These are phyloP conservation scores for Stephanodiscus triporus DNA, from an alignment of 108 stramenopile species.

Conservation along the genomic window DNA sequence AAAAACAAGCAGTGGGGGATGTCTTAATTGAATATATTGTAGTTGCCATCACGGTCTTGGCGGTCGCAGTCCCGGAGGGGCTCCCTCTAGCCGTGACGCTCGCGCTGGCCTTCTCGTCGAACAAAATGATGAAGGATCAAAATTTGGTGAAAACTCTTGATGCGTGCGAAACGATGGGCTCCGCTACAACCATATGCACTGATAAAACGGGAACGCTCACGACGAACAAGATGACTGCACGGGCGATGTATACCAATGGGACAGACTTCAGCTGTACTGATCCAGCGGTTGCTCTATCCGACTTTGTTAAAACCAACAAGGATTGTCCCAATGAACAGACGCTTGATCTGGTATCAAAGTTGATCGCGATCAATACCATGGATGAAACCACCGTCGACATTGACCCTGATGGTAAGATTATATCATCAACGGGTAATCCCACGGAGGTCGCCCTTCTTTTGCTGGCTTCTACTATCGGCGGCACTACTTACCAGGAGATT, in stretches of 20 bases:
- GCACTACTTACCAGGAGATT: slow-evolving; percentile 60
- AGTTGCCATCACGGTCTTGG: slow-evolving; percentile 87
- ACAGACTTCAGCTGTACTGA: slow-evolving; percentile 63
- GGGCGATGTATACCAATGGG: slow-evolving; percentile 60
- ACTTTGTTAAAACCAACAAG: slow-evolving; percentile 48
- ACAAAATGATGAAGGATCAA: slow-evolving; percentile 94
- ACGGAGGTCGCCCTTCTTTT: slow-evolving; percentile 93
- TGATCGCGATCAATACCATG: slow-evolving; percentile 69
- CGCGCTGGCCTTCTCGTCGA: slow-evolving; percentile 90
- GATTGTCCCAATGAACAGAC: slow-evolving; percentile 35
- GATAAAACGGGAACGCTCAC: slow-evolving; percentile 97
- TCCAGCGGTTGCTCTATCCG: slow-evolving; percentile 55
- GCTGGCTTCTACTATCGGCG: slow-evolving; percentile 65
- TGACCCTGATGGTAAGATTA: slow-evolving; percentile 43
- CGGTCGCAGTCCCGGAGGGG: slow-evolving; percentile 98
- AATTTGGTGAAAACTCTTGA: slow-evolving; percentile 96
- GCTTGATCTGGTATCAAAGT: slow-evolving; percentile 53
- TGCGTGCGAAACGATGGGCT: slow-evolving; percentile 99
- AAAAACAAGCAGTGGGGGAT: slow-evolving; percentile 32
- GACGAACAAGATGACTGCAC: slow-evolving; percentile 95
- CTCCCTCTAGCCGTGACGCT: slow-evolving; percentile 97
- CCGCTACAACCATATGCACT: slow-evolving; percentile 98
- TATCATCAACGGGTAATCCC: slow-evolving; percentile 81
- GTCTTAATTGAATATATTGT: slow-evolving; percentile 78
- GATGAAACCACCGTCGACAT: slow-evolving; percentile 74